phyloP scores from a whole-genome alignment of 2,329 filamentous ascomycete species.

The Cladosporium halotolerans region DNA sequence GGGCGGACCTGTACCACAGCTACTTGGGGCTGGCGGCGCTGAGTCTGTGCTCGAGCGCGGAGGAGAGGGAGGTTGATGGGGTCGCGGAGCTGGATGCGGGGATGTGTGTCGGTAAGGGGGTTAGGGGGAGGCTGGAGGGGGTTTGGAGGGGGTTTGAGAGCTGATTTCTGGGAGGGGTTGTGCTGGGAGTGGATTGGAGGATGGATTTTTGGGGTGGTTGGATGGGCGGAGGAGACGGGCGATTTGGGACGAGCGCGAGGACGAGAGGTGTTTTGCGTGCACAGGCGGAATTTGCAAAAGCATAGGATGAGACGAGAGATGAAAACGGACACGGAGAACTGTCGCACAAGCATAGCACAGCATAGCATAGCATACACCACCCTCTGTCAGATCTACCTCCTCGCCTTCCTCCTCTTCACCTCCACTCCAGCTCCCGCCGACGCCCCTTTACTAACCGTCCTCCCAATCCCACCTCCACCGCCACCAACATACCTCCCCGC shows the following conservation, averaged over 20 bases:
- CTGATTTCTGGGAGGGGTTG: not conserved
- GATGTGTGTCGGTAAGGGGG: conserved; percentile 65
- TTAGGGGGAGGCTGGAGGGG: conserved; percentile 25
- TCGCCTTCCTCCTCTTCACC: conserved; percentile 5
- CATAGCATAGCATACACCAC: too few species aligned
- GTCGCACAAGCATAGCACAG: too few species aligned
- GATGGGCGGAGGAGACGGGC: too few species aligned
- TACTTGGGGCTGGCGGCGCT: conserved; percentile 81
- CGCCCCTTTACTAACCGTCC: conserved; percentile 15
- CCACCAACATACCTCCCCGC: not conserved
- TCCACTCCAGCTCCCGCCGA: conserved; percentile 3
- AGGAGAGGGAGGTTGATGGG: conserved; percentile 48
- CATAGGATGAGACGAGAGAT: too few species aligned
- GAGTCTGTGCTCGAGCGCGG: conserved; percentile 51
- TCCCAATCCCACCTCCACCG: conserved; percentile 17
- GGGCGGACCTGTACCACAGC: conserved; percentile 71
- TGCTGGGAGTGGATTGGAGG: too few species aligned
- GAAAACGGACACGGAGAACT: too few species aligned
- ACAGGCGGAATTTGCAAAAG: too few species aligned
- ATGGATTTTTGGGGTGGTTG: too few species aligned
- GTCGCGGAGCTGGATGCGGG: conserved; percentile 67
- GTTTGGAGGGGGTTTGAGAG: not conserved
- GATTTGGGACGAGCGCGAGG: too few species aligned
- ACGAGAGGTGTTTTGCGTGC: too few species aligned
- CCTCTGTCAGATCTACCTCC: conserved; percentile 7